phyloP scores from a whole-genome alignment of 164 flowering plant genomes.

The Magnolia officinalis region DNA sequence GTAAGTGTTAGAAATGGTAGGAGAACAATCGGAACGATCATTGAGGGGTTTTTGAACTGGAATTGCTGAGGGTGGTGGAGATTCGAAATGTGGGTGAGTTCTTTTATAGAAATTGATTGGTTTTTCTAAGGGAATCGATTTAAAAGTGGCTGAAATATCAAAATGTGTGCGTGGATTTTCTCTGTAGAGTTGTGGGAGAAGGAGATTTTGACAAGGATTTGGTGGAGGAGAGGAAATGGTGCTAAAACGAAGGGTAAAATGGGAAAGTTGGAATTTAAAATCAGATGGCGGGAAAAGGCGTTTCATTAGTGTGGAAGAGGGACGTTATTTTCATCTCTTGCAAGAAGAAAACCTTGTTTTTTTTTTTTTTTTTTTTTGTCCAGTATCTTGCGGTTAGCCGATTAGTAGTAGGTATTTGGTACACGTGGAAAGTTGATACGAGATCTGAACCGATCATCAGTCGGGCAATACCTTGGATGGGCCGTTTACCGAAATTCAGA shows the following conservation, averaged over 20 bases:
- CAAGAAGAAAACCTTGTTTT: too few relatives aligned
- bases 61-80: neutral
- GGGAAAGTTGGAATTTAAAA: neutral
- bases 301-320: slow-evolving; percentile 1
- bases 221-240: neutral
- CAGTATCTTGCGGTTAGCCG: too few relatives aligned
- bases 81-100: neutral
- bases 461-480: too few relatives aligned
- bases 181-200: neutral
- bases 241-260: neutral
- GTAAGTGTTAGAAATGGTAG: slow-evolving; percentile 15
- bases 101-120: slow-evolving; percentile 5
- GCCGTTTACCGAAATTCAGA: too few relatives aligned
- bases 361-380: too few relatives aligned
- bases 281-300: slow-evolving; percentile 1
- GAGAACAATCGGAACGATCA: neutral
- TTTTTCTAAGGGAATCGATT: slow-evolving; percentile 6
- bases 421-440: too few relatives aligned
- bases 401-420: too few relatives aligned
- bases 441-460: too few relatives aligned
- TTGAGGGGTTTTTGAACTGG: neutral
- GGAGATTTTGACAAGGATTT: neutral
- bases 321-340: too few relatives aligned
- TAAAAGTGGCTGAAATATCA: neutral
- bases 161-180: neutral